These are phyloP conservation scores for Schoenoplectus triqueter DNA, from an alignment of 202 grass and related monocot species.

Conservation along the genomic window DNA sequence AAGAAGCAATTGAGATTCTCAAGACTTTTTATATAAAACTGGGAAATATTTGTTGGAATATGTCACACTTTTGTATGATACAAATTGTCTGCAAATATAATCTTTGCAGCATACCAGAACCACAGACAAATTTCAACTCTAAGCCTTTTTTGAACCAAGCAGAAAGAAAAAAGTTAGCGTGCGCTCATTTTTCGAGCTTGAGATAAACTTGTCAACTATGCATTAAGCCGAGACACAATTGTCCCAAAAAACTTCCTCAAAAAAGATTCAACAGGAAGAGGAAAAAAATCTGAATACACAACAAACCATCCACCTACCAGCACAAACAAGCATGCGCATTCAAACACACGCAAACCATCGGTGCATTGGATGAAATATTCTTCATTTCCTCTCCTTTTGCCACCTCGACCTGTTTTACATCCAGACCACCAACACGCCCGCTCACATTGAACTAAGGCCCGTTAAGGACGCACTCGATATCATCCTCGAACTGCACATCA, in stretches of 20 bases:
- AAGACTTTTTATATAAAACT: background rate
- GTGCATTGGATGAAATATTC: constrained; percentile 38
- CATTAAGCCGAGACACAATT: constrained; percentile 12
- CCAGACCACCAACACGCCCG: constrained; percentile 27
- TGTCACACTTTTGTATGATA: constrained; percentile 38
- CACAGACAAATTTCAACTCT: constrained; percentile 22
- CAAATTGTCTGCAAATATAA: constrained; percentile 21
- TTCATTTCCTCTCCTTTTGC: constrained; percentile 42
- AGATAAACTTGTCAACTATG: constrained; percentile 27
- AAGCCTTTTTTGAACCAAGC: constrained; percentile 28
- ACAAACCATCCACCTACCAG: background rate
- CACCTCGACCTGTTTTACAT: constrained; percentile 37
- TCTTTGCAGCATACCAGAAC: constrained; percentile 21
- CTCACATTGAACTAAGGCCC: constrained; percentile 43
- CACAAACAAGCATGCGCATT: constrained; percentile 33
- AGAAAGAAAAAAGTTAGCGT: constrained; percentile 24
- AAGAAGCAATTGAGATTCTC: background rate
- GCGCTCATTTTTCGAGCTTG: constrained; percentile 26
- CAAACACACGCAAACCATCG: constrained; percentile 1
- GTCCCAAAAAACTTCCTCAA: constrained; percentile 30
- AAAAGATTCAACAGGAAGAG: background rate
- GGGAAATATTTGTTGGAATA: constrained; percentile 17
- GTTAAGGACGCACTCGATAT: constrained; percentile 58
- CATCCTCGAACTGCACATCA: constrained; percentile 53
- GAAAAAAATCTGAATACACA: constrained; percentile 11